Base-by-base conservation (phyloP, 2,329 filamentous ascomycete species). In the Aspergillus ibericus region DNA sequence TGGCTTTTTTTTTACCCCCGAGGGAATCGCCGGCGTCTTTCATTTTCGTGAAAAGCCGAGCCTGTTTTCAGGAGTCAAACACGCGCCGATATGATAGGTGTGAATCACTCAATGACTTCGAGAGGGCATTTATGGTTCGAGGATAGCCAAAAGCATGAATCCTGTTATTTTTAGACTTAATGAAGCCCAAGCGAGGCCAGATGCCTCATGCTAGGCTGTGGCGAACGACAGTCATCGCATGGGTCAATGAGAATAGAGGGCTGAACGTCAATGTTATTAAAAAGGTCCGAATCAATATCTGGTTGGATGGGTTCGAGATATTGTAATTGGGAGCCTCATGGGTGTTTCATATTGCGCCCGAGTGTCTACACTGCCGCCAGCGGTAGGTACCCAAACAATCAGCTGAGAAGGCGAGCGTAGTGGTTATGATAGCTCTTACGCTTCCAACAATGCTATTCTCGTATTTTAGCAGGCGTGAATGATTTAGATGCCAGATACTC, bases 151-250 rank as follows among this genome's bases (percentile, higher is more conserved):
- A 59, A 38, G 47, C 25, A 55, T 25, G 38, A 53, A 15, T 27
- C 16, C 18, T 53, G 27, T 40, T 59, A 60, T 60, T 60, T 48
- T 55, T 60, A 60, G 59, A 55, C 50, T 20, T 48, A 52, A 53
- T 59, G 51, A 50, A 55, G 47, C 42, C 27, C 36, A 46, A 48
- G 47, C 3, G 35, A 42, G 32, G 56, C 35, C 44, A 58, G 51
- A 18, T 53, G 32, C 18, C 18, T 42, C 18, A 16, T 50, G 12
- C 34, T 47, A 22, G 42, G 42, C 22, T 47, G 42, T 47, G 22
- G 22, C 42, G 15, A 47, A 47, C 20, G 12, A 10, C 42, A 46
- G 22, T 16, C 6, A 42, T 42, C 38, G 38, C 38, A 18, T 42
- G 38, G 13, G 6, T 42, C 18, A 20, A 15, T 13, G 38, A 42